Evolutionary conservation across 176 grass and related monocot genomes (phyloP), one percentile per base, ranked within the genome.

Genomic region (Cymbopogon citratus): DNA sequence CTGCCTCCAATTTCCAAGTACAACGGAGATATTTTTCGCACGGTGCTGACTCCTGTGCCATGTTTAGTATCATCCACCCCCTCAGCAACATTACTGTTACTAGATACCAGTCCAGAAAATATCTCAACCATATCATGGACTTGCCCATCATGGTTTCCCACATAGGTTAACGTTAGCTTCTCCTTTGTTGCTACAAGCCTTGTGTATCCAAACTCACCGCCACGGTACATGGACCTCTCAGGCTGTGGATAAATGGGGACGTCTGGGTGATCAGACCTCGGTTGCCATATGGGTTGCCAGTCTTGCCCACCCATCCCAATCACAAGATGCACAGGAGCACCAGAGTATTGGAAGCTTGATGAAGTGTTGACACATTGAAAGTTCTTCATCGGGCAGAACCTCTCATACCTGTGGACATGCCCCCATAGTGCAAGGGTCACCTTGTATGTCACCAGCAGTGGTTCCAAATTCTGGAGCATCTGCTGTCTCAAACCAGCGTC

Each of bases 231-330:
- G 19, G 92, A 95, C 19, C 85, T 74, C 25, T 82, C 60, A 64
- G 89, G 92, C 76, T 98, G 96, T 0, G 96, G 96, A 65, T 87
- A 99, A 33, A 99, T 88, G 7, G 96, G 96, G 29, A 56, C 71
- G 12, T 93, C 76, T 67, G 80, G 81, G 77, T 98, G 96, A 18
- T 93, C 77, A 66, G 69, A 26, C 79, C 92, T 92, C 43, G 96
- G 92, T 60, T 95, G 82, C 96, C 96, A 99, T 35, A 80, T 69
- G 0, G 92, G 82, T 77, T 93, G 92, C 85, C 80, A 90, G 33
- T 99, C 96, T 82, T 93, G 87, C 61, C 92, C 96, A 3, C 15
- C 96, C 96, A 99, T 99, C 45, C 96, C 96, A n/a, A 99, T 99
- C 64, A 99, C 96, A 67, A 90, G 44, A 90, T 99, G 96, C 26